Base-by-base conservation (phyloP, 2,329 filamentous ascomycete genomes). In the Sarocladium oryzae region DNA sequence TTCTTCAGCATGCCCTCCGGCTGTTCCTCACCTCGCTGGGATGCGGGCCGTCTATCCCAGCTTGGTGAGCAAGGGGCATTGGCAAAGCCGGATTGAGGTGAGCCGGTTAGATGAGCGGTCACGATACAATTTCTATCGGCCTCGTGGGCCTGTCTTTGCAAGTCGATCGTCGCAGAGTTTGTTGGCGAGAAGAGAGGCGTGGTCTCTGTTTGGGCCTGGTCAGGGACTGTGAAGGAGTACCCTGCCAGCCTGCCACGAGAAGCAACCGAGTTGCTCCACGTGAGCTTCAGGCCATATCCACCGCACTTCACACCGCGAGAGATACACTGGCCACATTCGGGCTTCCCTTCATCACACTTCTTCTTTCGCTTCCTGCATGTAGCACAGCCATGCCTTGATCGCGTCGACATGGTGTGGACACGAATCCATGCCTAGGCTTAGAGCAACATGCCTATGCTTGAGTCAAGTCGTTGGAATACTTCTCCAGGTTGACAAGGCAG, bases 311-410 rank as follows among this genome's bases (percentile, higher is more conserved):
- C 56, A 7, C 65, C 65, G 9, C 72, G 55, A n/a, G 67, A 61
- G 9, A 43, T 52, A 56, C 70, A 73, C 37, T 63, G 58, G 20
- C 58, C 56, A 53, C 70, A 72, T 18, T 63, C 58, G 16, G 69
- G 69, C 13, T 53, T 53, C 1, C 50, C 56, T 52, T 73, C 65
- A 26, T 63, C 61, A 54, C 72, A 74, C 60, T 77, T 77, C 51
- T 77, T 73, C 55, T 71, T 76, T 13, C 66, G 58, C 35, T 57
- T 54, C 55, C 67, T 67, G 52, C 65, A 69, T 24, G 50, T 61
- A 13, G 57, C 53, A 33, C 66, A 69, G 9, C 65, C 66, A 9
- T 43, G n/a, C 11, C 40, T 20, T n/a, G 40, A 43, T 28, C 40
- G 24, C n/a, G 40, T 26, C 3, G 40, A 11, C 40, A 43, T 43